Evolutionary conservation across 75 land plant species (phyloP), one percentile per base, ranked within the genome.

Genomic region (Pinus tabuliformis): DNA sequence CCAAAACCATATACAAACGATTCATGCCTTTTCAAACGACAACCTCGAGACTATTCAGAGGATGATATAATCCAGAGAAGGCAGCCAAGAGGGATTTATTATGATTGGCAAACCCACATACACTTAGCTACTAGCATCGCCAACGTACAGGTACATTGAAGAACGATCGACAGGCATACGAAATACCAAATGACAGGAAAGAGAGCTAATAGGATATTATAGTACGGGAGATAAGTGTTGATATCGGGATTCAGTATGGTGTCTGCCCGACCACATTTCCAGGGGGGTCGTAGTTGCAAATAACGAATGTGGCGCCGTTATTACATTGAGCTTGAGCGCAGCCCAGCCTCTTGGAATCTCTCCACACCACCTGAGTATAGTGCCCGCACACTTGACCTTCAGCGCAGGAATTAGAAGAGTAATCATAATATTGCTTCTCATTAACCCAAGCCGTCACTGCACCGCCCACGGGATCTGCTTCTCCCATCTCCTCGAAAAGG

Each of bases 291-390:
- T 87, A 89, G 82, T 80, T 89, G 87, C 85, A 87, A 30, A 54
- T 73, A 59, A 84, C 74, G 81, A 89, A 79, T 33, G 49, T 74
- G 21, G 36, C 70, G 3, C 70, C 80, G 58, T 28, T 72, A 58
- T 49, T 72, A 59, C 86, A 89, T 39, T 14, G n/a, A 17, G 64
- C 76, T 13, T 60, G 36, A 3, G 84, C 91, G 57, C 91, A 90
- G 1, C 92, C 91, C 1, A 90, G 16, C 8, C 66, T 30, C 30
- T 24, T 58, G 5, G 88, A 77, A 14, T 80, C 49, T 14, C 76
- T 22, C 88, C 86, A 86, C 45, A 84, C 86, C 56, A 85, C 88
- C 77, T 87, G 90, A 59, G 90, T 90, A 73, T 88, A 89, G 79
- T 89, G 90, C 18, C 90, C 83, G 61, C 85, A 85, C 52, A 58